Evolutionary conservation across 345 rosid species (phyloP), one percentile per base, ranked within the genome.

Genomic region (Theobroma cacao): DNA sequence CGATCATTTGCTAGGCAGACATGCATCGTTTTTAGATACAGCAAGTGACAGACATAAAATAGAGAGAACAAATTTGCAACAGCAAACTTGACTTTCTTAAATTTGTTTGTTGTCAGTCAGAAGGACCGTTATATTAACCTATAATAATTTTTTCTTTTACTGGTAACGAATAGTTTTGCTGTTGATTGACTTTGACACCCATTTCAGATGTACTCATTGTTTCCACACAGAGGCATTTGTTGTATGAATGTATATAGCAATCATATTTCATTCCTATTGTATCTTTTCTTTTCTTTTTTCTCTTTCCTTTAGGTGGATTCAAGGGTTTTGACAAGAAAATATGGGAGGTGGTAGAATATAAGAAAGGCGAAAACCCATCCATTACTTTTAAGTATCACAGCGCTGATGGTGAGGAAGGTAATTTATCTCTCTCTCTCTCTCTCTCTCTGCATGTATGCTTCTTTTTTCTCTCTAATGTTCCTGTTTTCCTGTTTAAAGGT

Each of bases 371-470:
- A 15, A 88, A 78, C 12, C 97, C 97, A 48, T 92, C 90, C 77
- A 88, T 95, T 56, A 88, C 90, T 47, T 93, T 95, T 75, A 92
- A 87, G 56, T 92, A 93, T 79, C 89, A 61, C 14, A 89, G 95
- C 41, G 72, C 5, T 10, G 95, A 95, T 78, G 99, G 99, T 26
- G 98, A 93, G 76, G 98, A 95, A 90, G 99, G 97, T 94, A 6
- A 28, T 34, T 65, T 55, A 17, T 30, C 61, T 30, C 64, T 7
- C 64, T 36, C 55, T 22, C 72, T 4, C 10, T 26, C 79, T n/a
- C 28, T 53, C 62, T 50, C 72, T 56, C n/a, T 5, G 22, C 10
- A 3, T 5, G 10, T 15, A 12, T 17, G 1, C 11, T 64, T 45
- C 40, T 43, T n/a, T 76, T n/a, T 15, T 50, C 4, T 74, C 34